Base-by-base conservation (phyloP, 2,329 filamentous ascomycete genomes). In the Mariannaea elegans region DNA sequence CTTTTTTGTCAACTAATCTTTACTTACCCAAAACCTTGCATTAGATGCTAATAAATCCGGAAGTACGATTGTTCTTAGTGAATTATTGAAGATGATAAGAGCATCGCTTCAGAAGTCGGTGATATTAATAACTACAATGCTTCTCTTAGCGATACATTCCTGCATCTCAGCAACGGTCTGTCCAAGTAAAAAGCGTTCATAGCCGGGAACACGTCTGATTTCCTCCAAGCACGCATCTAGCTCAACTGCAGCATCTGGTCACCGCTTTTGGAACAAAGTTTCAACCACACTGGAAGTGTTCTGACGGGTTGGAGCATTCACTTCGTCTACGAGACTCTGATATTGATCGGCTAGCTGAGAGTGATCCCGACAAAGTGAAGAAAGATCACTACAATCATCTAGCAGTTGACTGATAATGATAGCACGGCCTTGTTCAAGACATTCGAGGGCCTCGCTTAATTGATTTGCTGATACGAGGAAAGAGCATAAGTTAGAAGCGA, bases 361-460 rank as follows among this genome's bases (percentile, higher is more conserved):
- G 38, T 62, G 32, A 14, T 44, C 16, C 24, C 42, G 50, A 16
- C 19, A 7, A 14, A 59, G 41, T 5, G 13, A n/a, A n/a, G 59
- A 42, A 3, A 62, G 2, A 19, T 62, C 46, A 19, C 27, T 32
- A 21, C 52, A 39, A 49, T 50, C 46, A 31, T 50, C 41, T 24
- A 62, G 27, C 2, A 59, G 29, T 29, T 59, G 50, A 18, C 44
- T 39, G 23, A 62, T 58, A n/a, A 27, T 27, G 24, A 27, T 9
- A 27, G 24, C 24, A 27, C 24, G 24, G 9, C 24, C 24, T 27
- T 27, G 59, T 59, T 62, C 56, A 5, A 62, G 42, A 29, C 29
- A 47, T 41, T 59, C 7, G 18, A 62, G 21, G 16, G 60, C 55
- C 7, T 59, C 51, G 16, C 8, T 9, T 31, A 27, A n/a, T 32